Conservation (phyloP, 164 flowering plant species). For the Macadamia integrifolia region DNA sequence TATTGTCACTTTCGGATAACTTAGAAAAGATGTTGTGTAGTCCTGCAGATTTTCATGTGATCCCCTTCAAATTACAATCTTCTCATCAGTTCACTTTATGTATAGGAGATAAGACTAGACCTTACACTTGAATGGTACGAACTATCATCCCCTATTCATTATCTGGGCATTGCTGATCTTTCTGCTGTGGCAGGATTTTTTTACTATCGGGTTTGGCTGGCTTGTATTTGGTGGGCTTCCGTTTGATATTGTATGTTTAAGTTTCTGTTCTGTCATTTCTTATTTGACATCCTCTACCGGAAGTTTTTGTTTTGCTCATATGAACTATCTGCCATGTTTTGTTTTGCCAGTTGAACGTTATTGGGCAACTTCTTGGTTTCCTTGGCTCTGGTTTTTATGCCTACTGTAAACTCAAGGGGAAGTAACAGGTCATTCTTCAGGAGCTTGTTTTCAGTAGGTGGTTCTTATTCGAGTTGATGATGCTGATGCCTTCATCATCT, state of each 20-base stretch:
- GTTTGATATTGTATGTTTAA: conserved; percentile 72
- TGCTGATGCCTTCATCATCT: neutral
- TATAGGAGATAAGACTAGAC: too few species aligned
- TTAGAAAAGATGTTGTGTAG: too few species aligned
- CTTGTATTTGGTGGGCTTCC: conserved; percentile 91
- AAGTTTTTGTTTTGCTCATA: neutral
- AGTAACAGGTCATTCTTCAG: conserved; percentile 15
- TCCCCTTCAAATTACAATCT: too few species aligned
- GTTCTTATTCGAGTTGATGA: neutral
- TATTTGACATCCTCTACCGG: neutral
- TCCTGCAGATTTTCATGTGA: too few species aligned
- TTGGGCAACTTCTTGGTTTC: conserved; percentile 83
- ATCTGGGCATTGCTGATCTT: too few species aligned
- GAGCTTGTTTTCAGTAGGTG: neutral
- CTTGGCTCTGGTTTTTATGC: conserved; percentile 88
- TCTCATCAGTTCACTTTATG: too few species aligned
- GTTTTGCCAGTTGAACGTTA: conserved; percentile 59
- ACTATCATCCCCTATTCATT: too few species aligned
- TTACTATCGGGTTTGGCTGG: conserved; percentile 92
- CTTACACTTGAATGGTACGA: too few species aligned
- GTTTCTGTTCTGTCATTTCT: neutral
- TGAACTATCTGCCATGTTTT: conserved; percentile 3
- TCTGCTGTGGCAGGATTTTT: conserved; percentile 53
- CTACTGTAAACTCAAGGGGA: conserved; percentile 53
- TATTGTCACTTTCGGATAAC: too few species aligned